Base-by-base conservation (phyloP, 768 basidiomycete species). In the Megacollybia marginata region DNA sequence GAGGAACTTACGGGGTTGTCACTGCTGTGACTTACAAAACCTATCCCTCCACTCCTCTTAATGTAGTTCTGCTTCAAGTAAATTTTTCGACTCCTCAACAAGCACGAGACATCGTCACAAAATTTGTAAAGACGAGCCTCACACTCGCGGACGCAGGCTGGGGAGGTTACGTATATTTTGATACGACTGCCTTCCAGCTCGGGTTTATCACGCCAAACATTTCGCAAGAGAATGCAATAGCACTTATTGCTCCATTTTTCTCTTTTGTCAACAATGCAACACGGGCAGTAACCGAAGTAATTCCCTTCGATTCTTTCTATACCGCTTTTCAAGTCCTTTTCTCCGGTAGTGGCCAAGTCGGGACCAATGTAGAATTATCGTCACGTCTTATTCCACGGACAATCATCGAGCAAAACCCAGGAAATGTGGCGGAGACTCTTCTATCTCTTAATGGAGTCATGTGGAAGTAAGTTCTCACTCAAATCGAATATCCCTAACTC, bases 1-100 rank as follows among this genome's bases (percentile, higher is more conserved):
- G 70, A 23, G 57, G 62, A 13, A 72, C 66, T 0, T 71, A 62
- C 44, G 69, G 69, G 6, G 60, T 72, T 13, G 55, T 71, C 42
- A 66, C 62, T 2, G 62, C 64, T 10, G 61, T 64, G 10, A 67
- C 67, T 64, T 40, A 15, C 38, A 40, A 7, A 19, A 40, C 38
- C 15, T 40, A 40, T 7, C 15, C 15, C 5, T 15, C 15, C 2
- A 7, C 5, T 15, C 38, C 38, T 40, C 23, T 28, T 6, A 40
- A 15, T 15, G 19, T 19, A 40, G 38, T 7, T 19, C 15, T 15
- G 38, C 19, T 40, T 19, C 19, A 15, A 15, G 38, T 40, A 40
- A 19, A 15, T 19, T 19, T 15, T 8, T 15, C 38, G 19, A 40
- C 15, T 19, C 15, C 38, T 40, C 19, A 15, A 40, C 15, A 40